Evolutionary conservation across 140 eudicot species (phyloP).

Genomic region (Senecio squalidus): DNA sequence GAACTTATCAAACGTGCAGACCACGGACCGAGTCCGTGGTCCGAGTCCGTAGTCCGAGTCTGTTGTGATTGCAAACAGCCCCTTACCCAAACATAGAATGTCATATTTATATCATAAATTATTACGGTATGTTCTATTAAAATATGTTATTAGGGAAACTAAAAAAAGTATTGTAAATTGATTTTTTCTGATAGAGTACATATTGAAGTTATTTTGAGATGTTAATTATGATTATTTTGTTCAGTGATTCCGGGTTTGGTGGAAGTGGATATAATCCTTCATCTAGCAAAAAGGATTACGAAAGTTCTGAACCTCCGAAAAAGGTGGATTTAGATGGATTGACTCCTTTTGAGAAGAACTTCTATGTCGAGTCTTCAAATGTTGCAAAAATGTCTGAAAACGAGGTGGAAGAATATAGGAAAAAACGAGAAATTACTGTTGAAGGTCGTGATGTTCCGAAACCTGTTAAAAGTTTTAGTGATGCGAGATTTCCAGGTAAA

Average conservation of each 20-base stretch:
- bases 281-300: conserved; percentile 48
- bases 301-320: conserved; percentile 41
- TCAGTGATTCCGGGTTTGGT: conserved; percentile 79
- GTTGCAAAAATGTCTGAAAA: conserved; percentile 73
- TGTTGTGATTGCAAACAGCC: too few species aligned
- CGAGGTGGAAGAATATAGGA: conserved; percentile 85
- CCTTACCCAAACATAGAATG: too few species aligned
- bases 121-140: neutral
- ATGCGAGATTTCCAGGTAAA: conserved; percentile 92
- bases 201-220: neutral
- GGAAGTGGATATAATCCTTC: conserved; percentile 45
- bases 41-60: too few species aligned
- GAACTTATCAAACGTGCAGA: too few species aligned
- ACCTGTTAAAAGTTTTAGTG: conserved; percentile 69
- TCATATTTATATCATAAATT: too few species aligned
- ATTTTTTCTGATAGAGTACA: neutral
- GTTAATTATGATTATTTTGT: conserved; percentile 5
- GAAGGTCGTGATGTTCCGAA: conserved; percentile 96
- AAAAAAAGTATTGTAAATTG: neutral
- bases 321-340: conserved; percentile 86
- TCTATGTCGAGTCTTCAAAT: conserved; percentile 75
- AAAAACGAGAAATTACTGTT: conserved; percentile 72
- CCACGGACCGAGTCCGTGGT: too few species aligned
- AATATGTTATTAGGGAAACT: neutral
- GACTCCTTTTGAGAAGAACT: conserved; percentile 90